Evolutionary conservation across 2,329 filamentous ascomycete species (phyloP), one percentile per base, ranked within the genome.

Genomic region (Sporothrix euskadiensis): DNA sequence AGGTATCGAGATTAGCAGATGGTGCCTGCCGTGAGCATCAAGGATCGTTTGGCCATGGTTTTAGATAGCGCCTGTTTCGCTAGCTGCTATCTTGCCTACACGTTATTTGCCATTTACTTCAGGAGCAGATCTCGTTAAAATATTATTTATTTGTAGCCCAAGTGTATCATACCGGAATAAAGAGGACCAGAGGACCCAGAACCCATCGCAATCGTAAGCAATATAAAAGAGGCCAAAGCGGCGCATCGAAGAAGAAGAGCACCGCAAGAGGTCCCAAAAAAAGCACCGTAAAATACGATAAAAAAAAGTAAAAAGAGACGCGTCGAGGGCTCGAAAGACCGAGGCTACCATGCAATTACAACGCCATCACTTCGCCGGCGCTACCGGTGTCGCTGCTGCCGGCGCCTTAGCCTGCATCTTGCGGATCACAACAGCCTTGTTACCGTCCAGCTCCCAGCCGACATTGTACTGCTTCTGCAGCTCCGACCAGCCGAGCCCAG

Each of bases 381-480:
- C 59, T 7, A 19, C 35, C 10, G 57, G 9, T 16, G 54, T 14
- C 26, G 44, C 69, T 19, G 65, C 19, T 14, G 71, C 47, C 47
- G 70, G 39, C 8, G 61, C 54, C 77, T 81, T 82, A 65, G 81
- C 39, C 78, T 83, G 85, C 22, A 86, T 81, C 78, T 83, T 87
- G 72, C 92, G 88, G 79, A 98, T 95, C n/a, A 94, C 85, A 44
- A 98, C 90, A 78, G 84, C 91, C 59, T 87, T 85, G 4, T 87
- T 85, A 4, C 88, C 90, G 56, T 93, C 90, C 78, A 93, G 83
- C 79, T 94, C 89, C 96, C 96, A 99, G 0, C 94, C 94, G 1
- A 98, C 91, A 2, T 90, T 90, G 79, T 93, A 89, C 76, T 88
- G 84, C 47, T 88, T 85, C 73, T 83, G 87, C 78, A 98, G 82